Conservation (phyloP, 352 stramenopile genomes). For the Phytophthora fragariaefolia region DNA sequence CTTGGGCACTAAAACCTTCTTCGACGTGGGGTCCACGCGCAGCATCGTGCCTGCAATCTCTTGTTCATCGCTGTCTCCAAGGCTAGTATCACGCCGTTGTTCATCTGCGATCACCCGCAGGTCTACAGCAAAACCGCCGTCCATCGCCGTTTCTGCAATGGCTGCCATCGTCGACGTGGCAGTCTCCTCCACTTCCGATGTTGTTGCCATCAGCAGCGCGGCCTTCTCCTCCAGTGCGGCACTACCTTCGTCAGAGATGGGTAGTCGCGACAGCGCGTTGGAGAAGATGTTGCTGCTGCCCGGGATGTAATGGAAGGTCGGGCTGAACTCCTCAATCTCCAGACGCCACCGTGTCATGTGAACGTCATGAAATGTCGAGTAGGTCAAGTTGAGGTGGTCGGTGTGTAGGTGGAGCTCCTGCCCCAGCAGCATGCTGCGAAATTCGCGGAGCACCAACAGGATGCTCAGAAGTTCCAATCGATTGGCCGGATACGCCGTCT, state of each 20-base stretch:
- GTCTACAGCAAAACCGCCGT: background rate
- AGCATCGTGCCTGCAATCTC: background rate
- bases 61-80: background rate
- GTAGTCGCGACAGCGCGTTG: background rate
- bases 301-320: background rate
- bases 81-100: background rate
- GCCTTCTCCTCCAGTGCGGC: background rate
- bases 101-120: background rate
- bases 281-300: background rate
- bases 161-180: background rate
- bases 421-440: background rate
- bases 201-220: background rate
- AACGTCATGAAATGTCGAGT: background rate
- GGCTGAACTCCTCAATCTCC: background rate
- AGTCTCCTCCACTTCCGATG: background rate
- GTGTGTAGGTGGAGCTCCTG: background rate
- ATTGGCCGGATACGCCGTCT: background rate
- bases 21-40: background rate
- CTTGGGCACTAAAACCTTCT: background rate
- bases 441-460: background rate
- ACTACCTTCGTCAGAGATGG: background rate
- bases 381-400: background rate
- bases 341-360: background rate
- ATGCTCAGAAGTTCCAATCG: background rate
- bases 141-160: background rate